Evolutionary conservation across 805 yeast genomes (phyloP).

Genomic region (Lipomyces chichibuensis): DNA sequence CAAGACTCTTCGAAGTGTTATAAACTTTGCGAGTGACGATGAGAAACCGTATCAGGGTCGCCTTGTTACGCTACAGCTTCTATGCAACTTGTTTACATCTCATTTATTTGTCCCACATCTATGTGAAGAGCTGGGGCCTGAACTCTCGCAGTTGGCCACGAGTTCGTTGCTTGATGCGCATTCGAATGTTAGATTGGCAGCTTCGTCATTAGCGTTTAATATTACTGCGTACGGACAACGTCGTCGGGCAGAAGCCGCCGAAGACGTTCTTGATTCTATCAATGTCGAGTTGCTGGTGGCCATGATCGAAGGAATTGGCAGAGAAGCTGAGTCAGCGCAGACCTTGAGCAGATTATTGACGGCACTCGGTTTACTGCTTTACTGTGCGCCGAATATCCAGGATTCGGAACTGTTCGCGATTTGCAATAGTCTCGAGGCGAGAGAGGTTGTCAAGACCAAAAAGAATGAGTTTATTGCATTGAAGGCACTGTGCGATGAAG

Average conservation of each 20-base stretch:
- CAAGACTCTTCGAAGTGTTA: conserved; percentile 19
- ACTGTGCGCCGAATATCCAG: conserved; percentile 28
- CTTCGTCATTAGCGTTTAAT: conserved; percentile 36
- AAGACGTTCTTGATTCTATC: conserved; percentile 26
- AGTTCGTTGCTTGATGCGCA: conserved; percentile 29
- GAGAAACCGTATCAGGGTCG: conserved; percentile 29
- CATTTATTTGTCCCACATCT: conserved; percentile 27
- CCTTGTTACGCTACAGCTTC: conserved; percentile 36
- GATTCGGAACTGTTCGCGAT: conserved; percentile 20
- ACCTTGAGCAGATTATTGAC: conserved; percentile 28
- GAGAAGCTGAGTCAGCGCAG: conserved; percentile 32
- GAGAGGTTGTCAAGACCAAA: conserved; percentile 14
- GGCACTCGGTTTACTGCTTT: conserved; percentile 32
- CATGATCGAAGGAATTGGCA: conserved; percentile 32
- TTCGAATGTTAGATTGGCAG: conserved; percentile 35
- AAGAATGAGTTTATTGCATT: conserved; percentile 12
- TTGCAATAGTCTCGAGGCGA: conserved; percentile 25
- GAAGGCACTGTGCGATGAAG: conserved; percentile 22
- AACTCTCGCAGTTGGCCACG: conserved; percentile 22
- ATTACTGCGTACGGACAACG: conserved; percentile 26
- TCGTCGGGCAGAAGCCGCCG: conserved; percentile 12
- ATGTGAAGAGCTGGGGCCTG: conserved; percentile 15
- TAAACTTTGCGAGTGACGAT: conserved; percentile 19
- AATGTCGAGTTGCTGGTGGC: conserved; percentile 33
- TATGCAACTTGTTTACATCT: conserved; percentile 33